These are phyloP conservation scores for Malassezia yamatoensis DNA, from an alignment of 1,284 basidiomycete genomes.

Conservation along the genomic window DNA sequence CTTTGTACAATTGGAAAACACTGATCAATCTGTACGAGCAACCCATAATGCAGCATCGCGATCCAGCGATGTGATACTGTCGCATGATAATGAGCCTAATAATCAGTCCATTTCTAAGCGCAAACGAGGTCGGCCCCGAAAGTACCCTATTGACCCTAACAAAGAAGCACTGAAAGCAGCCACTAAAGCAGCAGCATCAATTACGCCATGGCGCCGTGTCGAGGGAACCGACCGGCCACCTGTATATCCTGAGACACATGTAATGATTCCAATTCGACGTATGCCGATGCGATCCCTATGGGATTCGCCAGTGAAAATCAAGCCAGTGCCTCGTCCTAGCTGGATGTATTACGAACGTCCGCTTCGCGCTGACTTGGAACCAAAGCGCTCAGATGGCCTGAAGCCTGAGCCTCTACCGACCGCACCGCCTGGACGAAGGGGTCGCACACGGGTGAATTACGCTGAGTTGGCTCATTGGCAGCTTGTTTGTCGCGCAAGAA, in stretches of 20 bases:
- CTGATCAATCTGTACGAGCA: background rate
- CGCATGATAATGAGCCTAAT: too few relatives aligned
- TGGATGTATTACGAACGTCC: conserved; percentile 15
- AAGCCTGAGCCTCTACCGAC: conserved; percentile 11
- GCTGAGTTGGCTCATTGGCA: conserved; percentile 8
- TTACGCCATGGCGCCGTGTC: conserved; percentile 8
- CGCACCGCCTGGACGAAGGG: background rate
- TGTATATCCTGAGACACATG: conserved; percentile 16
- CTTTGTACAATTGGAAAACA: too few relatives aligned
- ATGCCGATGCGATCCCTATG: background rate
- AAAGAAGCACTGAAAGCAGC: conserved; percentile 6
- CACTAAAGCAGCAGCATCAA: background rate
- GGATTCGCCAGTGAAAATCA: conserved; percentile 2
- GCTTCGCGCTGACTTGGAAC: background rate
- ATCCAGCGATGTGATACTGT: too few relatives aligned
- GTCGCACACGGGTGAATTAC: conserved; percentile 8
- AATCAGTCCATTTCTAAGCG: background rate
- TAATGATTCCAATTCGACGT: conserved; percentile 1
- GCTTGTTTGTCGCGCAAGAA: conserved; percentile 9
- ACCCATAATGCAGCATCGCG: background rate
- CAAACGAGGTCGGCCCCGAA: conserved; percentile 13
- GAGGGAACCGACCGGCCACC: conserved; percentile 11
- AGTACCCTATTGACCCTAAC: conserved; percentile 1
- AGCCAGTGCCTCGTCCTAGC: background rate
- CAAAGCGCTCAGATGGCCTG: background rate